These are phyloP conservation scores for Aspergillus sp. DNA, from an alignment of 2,329 filamentous ascomycete species.

Conservation along the genomic window DNA sequence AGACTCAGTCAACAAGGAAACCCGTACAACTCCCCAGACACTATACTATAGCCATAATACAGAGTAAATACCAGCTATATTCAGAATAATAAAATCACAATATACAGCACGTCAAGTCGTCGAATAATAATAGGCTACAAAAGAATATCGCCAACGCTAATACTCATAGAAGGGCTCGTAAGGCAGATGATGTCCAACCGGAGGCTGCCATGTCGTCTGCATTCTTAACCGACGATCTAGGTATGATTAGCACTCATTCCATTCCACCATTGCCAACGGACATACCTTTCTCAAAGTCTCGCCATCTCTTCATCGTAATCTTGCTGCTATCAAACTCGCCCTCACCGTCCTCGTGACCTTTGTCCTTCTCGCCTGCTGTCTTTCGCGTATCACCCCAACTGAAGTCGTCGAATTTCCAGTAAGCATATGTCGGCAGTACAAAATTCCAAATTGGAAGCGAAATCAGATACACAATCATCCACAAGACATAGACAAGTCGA, in stretches of 20 bases:
- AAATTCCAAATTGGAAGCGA: conserved; percentile 98
- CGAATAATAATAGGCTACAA: background rate
- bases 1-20: background rate
- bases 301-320: conserved; percentile 99
- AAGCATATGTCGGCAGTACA: conserved; percentile 86
- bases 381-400: conserved; percentile 98
- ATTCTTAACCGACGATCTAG: conserved; percentile 40
- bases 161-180: conserved; percentile 42
- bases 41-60: conserved; percentile 5
- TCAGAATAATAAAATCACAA: conserved; percentile 4
- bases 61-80: conserved; percentile 2
- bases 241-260: conserved; percentile 5
- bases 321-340: conserved; percentile 98
- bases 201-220: conserved; percentile 18
- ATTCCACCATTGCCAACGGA: background rate
- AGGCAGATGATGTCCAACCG: conserved; percentile 27
- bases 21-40: background rate
- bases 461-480: conserved; percentile 95
- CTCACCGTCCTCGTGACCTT: conserved; percentile 77
- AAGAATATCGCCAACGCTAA: conserved; percentile 17
- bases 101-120: conserved; percentile 1
- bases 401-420: conserved; percentile 99
- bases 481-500: conserved; percentile 84
- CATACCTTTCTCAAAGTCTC: conserved; percentile 82
- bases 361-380: conserved; percentile 88